phyloP scores from a whole-genome alignment of 192 early-diverging fungal species.

The Paraglomus brasilianum region DNA sequence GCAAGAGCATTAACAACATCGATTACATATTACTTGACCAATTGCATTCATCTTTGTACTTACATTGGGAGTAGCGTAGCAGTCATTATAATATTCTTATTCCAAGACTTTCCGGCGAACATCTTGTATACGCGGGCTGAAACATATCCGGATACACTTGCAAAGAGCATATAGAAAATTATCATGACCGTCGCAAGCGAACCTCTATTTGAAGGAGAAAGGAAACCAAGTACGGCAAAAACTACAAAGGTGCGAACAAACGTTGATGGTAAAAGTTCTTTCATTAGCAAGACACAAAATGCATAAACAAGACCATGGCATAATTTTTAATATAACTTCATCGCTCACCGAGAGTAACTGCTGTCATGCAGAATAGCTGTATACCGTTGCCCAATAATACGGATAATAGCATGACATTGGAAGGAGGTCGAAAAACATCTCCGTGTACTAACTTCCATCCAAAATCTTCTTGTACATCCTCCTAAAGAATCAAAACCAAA shows the following conservation, averaged over 20 bases:
- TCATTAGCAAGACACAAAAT: background rate
- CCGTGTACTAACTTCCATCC: slow-evolving; percentile 98
- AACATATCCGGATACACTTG: slow-evolving; percentile 82
- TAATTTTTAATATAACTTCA: too few relatives aligned
- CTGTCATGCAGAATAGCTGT: slow-evolving; percentile 73
- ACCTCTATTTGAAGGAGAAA: slow-evolving; percentile 89
- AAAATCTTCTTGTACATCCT: slow-evolving; percentile 89
- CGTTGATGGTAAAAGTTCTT: background rate
- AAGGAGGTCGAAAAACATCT: slow-evolving; percentile 94
- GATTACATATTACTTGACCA: background rate
- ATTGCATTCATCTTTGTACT: slow-evolving; percentile 17
- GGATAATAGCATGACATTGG: slow-evolving; percentile 68
- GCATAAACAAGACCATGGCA: background rate
- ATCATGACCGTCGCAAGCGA: slow-evolving; percentile 91
- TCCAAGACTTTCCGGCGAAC: slow-evolving; percentile 88
- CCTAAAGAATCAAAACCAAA: slow-evolving; percentile 33
- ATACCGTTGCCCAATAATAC: slow-evolving; percentile 85
- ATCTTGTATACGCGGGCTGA: slow-evolving; percentile 92
- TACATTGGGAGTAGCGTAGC: slow-evolving; percentile 80
- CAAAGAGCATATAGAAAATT: slow-evolving; percentile 88
- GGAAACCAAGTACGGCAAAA: slow-evolving; percentile 94
- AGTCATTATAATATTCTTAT: slow-evolving; percentile 77
- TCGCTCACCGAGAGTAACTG: slow-evolving; percentile 55
- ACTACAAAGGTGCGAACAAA: slow-evolving; percentile 44
- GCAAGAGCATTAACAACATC: background rate